Evolutionary conservation across 495 filamentous ascomycete genomes (phyloP), one percentile per base, ranked within the genome.

Genomic region (Aspergillus steynii): DNA sequence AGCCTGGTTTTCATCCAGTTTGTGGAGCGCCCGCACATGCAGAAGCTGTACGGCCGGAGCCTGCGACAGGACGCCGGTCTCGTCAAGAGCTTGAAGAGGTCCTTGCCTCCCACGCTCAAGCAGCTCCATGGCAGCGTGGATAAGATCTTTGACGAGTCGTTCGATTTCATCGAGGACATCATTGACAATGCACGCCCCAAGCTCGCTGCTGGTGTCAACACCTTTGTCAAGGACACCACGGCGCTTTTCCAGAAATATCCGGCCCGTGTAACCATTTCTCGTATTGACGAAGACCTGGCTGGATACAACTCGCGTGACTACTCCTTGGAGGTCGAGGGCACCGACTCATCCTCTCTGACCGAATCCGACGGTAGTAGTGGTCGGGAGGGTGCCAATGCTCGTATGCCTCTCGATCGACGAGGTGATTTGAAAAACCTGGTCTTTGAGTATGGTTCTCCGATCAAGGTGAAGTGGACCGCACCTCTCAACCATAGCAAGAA

Each of bases 11-110:
- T 98, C 79, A 92, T 98, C 59, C 90, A 97, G 62, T 88, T 94
- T 58, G 90, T 99, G 4, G 95, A 99, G 72, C 88, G 93, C 49
- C 95, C 95, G 29, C 95, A 99, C 74, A 99, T 99, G 95, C 92
- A 97, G 75, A 98, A 97, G 77, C 82, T 97, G 28, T 99, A 99
- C 68, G 95, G 95, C 47, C 82, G 84, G 59, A 88, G 85, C 68
- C 78, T 99, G 29, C 88, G 96, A 64, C 80, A 87, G 64, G 91
- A 96, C 74, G 93, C 94, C 10, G 96, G 95, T 64, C 80, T 99
- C 29, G 92, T 92, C 46, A 93, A 91, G 74, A 97, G 90, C 69
- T 81, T 99, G 63, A 90, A 90, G 69, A 86, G 90, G 59, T 90
- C 91, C 4, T 77, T 99, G n/a, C 95, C 95, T 3, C 86, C 88